Base-by-base conservation (phyloP, 768 basidiomycete species). In the Asterophora lycoperdoides region DNA sequence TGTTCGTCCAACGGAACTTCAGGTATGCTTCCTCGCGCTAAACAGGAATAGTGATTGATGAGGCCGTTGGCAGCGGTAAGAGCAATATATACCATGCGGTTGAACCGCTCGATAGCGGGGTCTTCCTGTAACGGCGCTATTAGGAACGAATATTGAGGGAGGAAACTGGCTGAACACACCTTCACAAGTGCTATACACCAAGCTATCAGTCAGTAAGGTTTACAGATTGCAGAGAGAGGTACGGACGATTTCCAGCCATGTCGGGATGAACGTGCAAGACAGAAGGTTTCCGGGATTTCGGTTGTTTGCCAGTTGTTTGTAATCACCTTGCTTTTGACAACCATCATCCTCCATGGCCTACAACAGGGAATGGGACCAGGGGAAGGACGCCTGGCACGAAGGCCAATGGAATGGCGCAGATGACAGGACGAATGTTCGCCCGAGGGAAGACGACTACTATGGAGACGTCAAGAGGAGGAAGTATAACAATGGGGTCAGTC, bases 311-410 rank as follows among this genome's bases (percentile, higher is more conserved):
- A 41, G 55, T 69, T 68, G 62, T 70, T 71, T 72, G 60, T 66
- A 34, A 56, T 43, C 63, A 71, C 68, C 70, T 73, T 71, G 55
- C 58, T 46, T 56, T 60, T 64, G 64, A 59, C 58, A 48, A 63
- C 64, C 59, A 61, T 64, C 57, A 53, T 52, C 51, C 40, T 39
- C 40, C 66, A 87, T 89, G 86, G 75, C 84, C 42, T 80, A 84
- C 68, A 86, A 86, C 68, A 82, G 90, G 55, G 88, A 91, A 73
- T 91, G 90, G 89, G 88, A 90, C 70, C 78, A 77, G 65, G 89
- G 87, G 44, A 90, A 89, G 67, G 78, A 81, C 39, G 26, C 64
- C 40, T 83, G 80, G 80, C 59, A 67, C 50, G 78, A 83, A 39
- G 58, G 64, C 56, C 57, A 64, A 28, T 60, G 70, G 41, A 79